These are phyloP conservation scores for Friedmanniomyces simplex DNA, from an alignment of 495 filamentous ascomycete species.

Conservation along the genomic window DNA sequence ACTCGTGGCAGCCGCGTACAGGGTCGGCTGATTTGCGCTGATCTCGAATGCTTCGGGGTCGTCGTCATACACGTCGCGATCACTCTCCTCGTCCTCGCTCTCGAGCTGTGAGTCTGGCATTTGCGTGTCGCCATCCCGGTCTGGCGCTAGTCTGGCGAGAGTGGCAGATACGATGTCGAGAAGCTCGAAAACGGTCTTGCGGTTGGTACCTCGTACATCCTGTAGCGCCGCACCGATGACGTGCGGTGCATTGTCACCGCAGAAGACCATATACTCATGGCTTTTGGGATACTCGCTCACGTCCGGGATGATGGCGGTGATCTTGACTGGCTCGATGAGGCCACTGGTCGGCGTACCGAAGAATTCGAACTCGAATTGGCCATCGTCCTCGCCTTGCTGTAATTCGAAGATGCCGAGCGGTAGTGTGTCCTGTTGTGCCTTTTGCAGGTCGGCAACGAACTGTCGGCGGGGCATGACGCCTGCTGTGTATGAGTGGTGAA, in stretches of 20 bases:
- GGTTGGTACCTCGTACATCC: conserved; percentile 25
- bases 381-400: conserved; percentile 48
- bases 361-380: conserved; percentile 47
- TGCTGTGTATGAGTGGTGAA: background rate
- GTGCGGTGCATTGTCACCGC: conserved; percentile 40
- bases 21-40: background rate
- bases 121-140: conserved; percentile 27
- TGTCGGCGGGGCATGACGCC: conserved; percentile 46
- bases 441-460: conserved; percentile 43
- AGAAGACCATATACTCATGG: conserved; percentile 52
- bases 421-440: conserved; percentile 27
- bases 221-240: conserved; percentile 40
- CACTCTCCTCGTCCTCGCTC: conserved; percentile 23
- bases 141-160: conserved; percentile 10
- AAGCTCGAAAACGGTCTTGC: conserved; percentile 29
- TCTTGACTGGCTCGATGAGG: conserved; percentile 29
- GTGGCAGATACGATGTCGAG: conserved; percentile 30
- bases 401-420: conserved; percentile 39
- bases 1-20: background rate
- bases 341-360: background rate
- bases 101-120: conserved; percentile 28
- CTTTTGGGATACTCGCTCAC: conserved; percentile 52
- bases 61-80: conserved; percentile 20
- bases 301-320: conserved; percentile 45
- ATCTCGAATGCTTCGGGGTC: conserved; percentile 19